phyloP scores from a whole-genome alignment of 441 rosid genomes.

The Syzygium malaccense region DNA sequence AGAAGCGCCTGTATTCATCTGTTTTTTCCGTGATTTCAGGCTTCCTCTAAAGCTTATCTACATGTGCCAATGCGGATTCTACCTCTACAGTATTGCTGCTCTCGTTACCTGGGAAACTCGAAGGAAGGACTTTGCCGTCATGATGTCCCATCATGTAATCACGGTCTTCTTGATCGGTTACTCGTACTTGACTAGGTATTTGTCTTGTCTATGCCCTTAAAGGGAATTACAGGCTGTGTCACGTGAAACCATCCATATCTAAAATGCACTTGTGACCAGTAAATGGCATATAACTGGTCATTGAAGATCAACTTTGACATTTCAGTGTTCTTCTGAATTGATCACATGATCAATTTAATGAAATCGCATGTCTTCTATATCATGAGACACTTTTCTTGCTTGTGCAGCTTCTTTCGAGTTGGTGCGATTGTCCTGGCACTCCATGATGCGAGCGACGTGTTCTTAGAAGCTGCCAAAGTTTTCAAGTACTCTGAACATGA shows the following conservation, averaged over 20 bases:
- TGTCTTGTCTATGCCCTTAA: not conserved
- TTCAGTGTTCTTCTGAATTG: not conserved
- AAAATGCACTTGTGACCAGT: not conserved
- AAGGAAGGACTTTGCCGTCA: constrained; percentile 1
- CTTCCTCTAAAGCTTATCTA: constrained; percentile 5
- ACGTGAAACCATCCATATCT: not conserved
- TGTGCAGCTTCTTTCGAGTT: constrained; percentile 4
- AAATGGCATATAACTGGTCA: not conserved
- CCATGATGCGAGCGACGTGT: constrained; percentile 10
- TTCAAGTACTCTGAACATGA: constrained; percentile 7
- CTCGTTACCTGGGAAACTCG: constrained; percentile 14
- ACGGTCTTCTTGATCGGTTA: not conserved
- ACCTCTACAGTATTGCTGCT: constrained; percentile 8
- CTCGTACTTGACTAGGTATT: constrained; percentile 8
- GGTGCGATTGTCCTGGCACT: constrained; percentile 9
- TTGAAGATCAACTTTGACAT: not conserved
- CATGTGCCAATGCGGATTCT: constrained; percentile 9
- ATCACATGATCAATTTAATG: not conserved
- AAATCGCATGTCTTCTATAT: not conserved
- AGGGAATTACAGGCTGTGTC: not conserved
- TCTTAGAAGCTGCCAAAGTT: constrained; percentile 9
- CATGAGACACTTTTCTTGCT: not conserved
- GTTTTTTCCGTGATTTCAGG: not conserved
- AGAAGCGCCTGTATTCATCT: not conserved
- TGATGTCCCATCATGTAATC: constrained; percentile 11